Evolutionary conservation across 2,329 filamentous ascomycete genomes (phyloP).

Genomic region (Colletotrichum phormii): DNA sequence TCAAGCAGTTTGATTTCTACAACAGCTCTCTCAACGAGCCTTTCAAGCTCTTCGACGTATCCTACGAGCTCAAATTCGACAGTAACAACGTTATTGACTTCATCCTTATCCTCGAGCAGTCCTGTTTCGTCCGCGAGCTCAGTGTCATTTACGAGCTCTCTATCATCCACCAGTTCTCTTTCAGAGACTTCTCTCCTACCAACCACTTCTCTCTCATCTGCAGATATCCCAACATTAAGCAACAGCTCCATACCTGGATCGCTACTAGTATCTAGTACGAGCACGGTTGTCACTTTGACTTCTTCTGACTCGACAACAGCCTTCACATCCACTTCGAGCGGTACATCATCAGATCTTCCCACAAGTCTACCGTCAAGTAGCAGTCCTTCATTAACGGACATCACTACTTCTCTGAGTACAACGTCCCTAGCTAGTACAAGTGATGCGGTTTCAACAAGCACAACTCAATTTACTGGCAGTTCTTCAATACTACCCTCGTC

Average conservation of each 20-base stretch:
- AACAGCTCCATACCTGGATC: background rate
- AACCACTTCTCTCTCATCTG: background rate
- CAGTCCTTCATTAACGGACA: background rate
- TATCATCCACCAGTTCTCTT: too few relatives aligned
- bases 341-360: background rate
- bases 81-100: too few relatives aligned
- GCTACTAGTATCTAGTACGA: background rate
- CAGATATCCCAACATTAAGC: background rate
- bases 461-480: background rate
- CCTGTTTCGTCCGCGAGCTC: too few relatives aligned
- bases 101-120: too few relatives aligned
- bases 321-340: background rate
- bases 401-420: background rate
- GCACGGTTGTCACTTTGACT: background rate
- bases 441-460: background rate
- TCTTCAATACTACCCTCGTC: background rate
- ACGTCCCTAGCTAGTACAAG: background rate
- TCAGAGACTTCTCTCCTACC: too few relatives aligned
- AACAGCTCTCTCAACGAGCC: too few relatives aligned
- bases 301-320: background rate
- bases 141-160: too few relatives aligned
- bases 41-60: too few relatives aligned
- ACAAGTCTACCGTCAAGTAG: background rate
- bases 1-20: background rate
- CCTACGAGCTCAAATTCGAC: too few relatives aligned